Base-by-base conservation (phyloP, 257 asterid genomes). In the Fraxinus excelsior region DNA sequence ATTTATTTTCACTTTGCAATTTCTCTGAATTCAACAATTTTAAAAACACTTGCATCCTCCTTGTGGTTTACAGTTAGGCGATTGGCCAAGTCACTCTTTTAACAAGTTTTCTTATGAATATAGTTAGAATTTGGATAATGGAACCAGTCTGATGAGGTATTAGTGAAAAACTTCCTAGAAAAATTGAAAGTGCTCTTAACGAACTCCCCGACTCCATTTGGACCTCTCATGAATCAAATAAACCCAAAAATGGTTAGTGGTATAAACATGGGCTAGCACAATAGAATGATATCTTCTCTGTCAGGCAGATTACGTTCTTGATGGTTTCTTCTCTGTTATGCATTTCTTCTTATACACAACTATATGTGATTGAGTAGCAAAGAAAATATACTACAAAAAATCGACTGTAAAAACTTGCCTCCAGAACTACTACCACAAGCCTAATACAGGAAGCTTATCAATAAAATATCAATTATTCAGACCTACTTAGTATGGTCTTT, bases 151-250 rank as follows among this genome's bases (percentile, higher is more conserved):
- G 83, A 82, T 44, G 70, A 90, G 84, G 81, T 71, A 80, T 85
- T 80, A 87, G 72, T 75, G 78, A 81, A 84, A 83, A 86, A 83
- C 86, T 87, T 78, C 56, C 49, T 18, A 68, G 77, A 56, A 70
- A 76, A 65, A 73, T n/a, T 38, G 53, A 78, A 82, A 85, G 87
- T 71, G 81, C 72, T 86, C 76, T 80, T 86, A 84, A 82, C 85
- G 74, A 87, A 80, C 85, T 85, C 77, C 88, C 86, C 74, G 40
- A 19, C 58, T 79, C 34, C 53, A 82, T 83, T 67, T 82, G 71
- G 70, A 87, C 89, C 90, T 88, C 80, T 89, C 81, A 81, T 82
- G 86, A 87, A 86, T 87, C 90, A 87, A 89, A 83, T 86, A 84
- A 83, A 81, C 87, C 51, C 3, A 42, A 42, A 13, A 42, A 42